Evolutionary conservation across 495 filamentous ascomycete species (phyloP).

Genomic region (Xylaria telfairii): DNA sequence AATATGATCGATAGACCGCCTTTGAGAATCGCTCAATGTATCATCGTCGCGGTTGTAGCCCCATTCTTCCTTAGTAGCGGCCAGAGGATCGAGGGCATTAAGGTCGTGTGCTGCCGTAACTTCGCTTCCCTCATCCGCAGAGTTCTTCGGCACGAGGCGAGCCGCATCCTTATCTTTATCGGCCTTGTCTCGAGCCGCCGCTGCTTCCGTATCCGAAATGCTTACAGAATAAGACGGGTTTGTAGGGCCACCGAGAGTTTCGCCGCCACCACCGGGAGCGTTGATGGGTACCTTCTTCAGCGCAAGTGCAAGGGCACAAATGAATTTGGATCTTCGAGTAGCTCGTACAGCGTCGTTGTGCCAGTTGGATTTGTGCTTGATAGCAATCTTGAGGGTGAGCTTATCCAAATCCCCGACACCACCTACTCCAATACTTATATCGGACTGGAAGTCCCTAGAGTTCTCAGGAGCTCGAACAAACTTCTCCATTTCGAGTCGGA

Average conservation of each 20-base stretch:
- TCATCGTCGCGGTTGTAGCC: conserved; percentile 46
- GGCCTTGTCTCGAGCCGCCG: conserved; percentile 63
- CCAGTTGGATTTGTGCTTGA: conserved; percentile 97
- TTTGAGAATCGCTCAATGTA: conserved; percentile 38
- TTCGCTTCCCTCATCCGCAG: conserved; percentile 31
- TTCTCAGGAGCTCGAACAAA: conserved; percentile 91
- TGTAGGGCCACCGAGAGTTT: conserved; percentile 67
- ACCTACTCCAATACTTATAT: conserved; percentile 76
- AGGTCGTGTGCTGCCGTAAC: conserved; percentile 45
- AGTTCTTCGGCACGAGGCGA: conserved; percentile 60
- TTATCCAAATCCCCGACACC: conserved; percentile 89
- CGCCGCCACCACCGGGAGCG: conserved; percentile 74
- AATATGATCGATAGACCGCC: conserved; percentile 25
- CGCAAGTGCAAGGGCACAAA: conserved; percentile 89
- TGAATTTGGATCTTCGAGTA: conserved; percentile 89
- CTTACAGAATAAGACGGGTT: conserved; percentile 79
- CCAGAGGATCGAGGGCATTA: conserved; percentile 44
- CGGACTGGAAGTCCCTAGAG: conserved; percentile 86
- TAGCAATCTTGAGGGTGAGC: conserved; percentile 78
- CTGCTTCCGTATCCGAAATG: conserved; percentile 68
- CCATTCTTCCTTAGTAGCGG: conserved; percentile 49
- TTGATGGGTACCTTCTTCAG: conserved; percentile 88
- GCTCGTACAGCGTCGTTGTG: conserved; percentile 85
- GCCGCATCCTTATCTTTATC: conserved; percentile 65
- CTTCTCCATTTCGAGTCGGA: conserved; percentile 78